A percentile compares a stretch with the other conserved stretches of the same genome.
These are phyloP conservation scores for Calcarisporium arbuscula DNA, from an alignment of 2,329 filamentous ascomycete genomes.

Conservation along the genomic window DNA sequence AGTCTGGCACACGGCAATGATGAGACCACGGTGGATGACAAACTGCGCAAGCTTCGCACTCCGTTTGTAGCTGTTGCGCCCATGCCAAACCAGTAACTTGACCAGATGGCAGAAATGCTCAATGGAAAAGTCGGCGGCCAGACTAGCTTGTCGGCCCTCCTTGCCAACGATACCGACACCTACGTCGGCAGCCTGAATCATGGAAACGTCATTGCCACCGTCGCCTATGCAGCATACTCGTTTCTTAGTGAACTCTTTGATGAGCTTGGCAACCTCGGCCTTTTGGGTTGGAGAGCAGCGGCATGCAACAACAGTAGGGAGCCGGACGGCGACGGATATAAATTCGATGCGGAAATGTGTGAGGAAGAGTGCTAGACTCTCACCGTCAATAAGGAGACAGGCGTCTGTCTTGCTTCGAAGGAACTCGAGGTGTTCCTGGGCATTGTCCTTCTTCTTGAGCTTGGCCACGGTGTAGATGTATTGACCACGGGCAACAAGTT, in stretches of 20 bases:
- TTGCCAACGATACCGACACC: slow-evolving; percentile 98
- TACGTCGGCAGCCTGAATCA: slow-evolving; percentile 98
- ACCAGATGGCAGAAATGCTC: slow-evolving; percentile 92
- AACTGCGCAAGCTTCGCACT: slow-evolving; percentile 95
- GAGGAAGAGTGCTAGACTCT: slow-evolving; percentile 79
- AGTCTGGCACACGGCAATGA: slow-evolving; percentile 93
- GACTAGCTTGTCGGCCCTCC: slow-evolving; percentile 87
- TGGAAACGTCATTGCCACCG: slow-evolving; percentile 95
- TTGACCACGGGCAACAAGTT: slow-evolving; percentile 87
- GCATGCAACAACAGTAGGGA: slow-evolving; percentile 91
- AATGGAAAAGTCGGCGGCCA: slow-evolving; percentile 95
- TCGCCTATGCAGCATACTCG: slow-evolving; percentile 97
- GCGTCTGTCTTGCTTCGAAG: slow-evolving; percentile 80
- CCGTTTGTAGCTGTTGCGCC: slow-evolving; percentile 93
- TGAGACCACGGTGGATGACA: slow-evolving; percentile 93
- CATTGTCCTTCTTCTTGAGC: slow-evolving; percentile 74
- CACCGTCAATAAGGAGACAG: slow-evolving; percentile 89
- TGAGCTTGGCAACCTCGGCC: slow-evolving; percentile 85
- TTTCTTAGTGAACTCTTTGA: slow-evolving; percentile 87
- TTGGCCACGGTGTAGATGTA: slow-evolving; percentile 92
- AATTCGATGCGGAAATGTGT: slow-evolving; percentile 78
- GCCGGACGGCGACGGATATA: slow-evolving; percentile 76
- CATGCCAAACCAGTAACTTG: slow-evolving; percentile 98
- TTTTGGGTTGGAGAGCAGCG: slow-evolving; percentile 97
- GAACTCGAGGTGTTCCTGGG: slow-evolving; percentile 83